These are phyloP conservation scores for Ophiostoma quercus DNA, from an alignment of 2,329 filamentous ascomycete species.

Conservation along the genomic window DNA sequence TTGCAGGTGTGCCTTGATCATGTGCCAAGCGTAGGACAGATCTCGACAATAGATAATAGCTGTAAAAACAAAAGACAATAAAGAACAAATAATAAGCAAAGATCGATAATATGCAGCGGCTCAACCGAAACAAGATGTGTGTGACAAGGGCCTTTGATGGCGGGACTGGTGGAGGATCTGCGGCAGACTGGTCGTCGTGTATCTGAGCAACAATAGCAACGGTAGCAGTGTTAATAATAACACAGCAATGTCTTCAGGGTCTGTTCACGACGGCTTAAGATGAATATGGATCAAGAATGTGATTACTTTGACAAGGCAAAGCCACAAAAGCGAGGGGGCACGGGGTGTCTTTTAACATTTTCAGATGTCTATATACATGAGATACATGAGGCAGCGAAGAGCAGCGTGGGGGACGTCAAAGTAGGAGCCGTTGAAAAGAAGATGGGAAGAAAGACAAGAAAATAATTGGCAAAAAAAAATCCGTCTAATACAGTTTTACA, in stretches of 20 bases:
- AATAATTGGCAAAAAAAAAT: neutral
- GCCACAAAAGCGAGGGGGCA: neutral
- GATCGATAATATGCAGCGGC: constrained; percentile 22
- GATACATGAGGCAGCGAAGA: neutral
- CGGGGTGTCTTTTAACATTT: constrained; percentile 7
- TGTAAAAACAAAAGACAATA: neutral
- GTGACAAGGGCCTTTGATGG: constrained; percentile 21
- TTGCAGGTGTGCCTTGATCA: neutral
- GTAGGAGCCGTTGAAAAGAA: neutral
- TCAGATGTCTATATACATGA: neutral
- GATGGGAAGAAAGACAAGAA: neutral
- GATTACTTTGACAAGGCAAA: neutral
- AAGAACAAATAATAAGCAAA: neutral
- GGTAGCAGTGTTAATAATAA: neutral
- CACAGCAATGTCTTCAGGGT: neutral
- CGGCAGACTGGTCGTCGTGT: constrained; percentile 18
- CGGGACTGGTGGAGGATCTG: constrained; percentile 23
- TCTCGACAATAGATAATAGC: neutral
- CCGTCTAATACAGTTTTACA: neutral
- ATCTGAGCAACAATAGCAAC: constrained; percentile 4
- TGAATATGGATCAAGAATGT: constrained; percentile 6
- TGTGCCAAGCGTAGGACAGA: constrained; percentile 15
- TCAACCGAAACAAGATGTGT: constrained; percentile 30
- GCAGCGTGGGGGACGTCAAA: constrained; percentile 5
- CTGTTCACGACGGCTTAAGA: neutral